These are phyloP conservation scores for Lanmaoa pseudosensibilis DNA, from an alignment of 768 basidiomycete species.

Conservation along the genomic window DNA sequence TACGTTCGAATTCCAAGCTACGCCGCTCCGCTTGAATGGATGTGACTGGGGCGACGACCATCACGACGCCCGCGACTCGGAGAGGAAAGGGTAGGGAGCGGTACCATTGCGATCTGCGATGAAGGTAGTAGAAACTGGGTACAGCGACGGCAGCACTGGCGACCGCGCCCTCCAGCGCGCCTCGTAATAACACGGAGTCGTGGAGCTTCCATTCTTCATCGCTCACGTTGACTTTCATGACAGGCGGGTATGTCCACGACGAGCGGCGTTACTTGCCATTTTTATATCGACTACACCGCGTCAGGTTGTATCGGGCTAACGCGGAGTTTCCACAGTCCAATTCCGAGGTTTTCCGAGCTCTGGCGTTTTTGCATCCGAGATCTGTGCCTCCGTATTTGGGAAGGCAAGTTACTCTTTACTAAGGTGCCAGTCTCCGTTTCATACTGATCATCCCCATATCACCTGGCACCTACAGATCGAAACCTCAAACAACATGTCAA, in stretches of 20 bases:
- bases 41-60: constrained; percentile 63
- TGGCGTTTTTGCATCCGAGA: no score
- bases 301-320: background rate
- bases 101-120: constrained; percentile 58
- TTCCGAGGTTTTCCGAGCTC: background rate
- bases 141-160: constrained; percentile 49
- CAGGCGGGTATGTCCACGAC: background rate
- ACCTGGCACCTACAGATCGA: no score
- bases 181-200: constrained; percentile 55
- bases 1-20: constrained; percentile 61
- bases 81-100: constrained; percentile 63
- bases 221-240: constrained; percentile 33
- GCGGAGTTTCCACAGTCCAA: background rate
- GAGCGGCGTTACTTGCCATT: background rate
- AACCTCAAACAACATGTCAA: no score
- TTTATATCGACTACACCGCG: background rate
- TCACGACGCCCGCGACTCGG: constrained; percentile 67
- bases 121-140: constrained; percentile 50
- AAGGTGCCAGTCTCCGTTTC: no score
- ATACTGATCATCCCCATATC: no score
- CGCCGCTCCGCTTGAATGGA: constrained; percentile 76
- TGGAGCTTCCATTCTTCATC: constrained; percentile 57
- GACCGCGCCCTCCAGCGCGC: constrained; percentile 56
- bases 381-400: no score
- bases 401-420: no score